Percentiles rank a stretch among this genome's conserved stretches.
phyloP scores from a whole-genome alignment of 768 basidiomycete genomes.

The Trametes cingulata region DNA sequence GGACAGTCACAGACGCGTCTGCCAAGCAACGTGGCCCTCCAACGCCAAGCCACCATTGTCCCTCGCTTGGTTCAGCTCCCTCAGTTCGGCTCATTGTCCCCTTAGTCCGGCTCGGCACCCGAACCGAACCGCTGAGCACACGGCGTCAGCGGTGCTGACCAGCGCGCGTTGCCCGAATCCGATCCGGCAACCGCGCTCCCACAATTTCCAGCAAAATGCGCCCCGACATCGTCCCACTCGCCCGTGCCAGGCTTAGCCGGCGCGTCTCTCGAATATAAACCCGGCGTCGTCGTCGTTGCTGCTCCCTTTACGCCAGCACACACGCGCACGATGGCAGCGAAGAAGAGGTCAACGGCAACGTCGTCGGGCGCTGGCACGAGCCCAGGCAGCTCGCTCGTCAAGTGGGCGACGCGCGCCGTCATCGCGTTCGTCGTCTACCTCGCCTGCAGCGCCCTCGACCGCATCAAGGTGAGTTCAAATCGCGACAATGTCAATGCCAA shows the following conservation, averaged over 20 bases:
- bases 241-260: too few relatives aligned
- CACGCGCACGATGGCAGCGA: neutral
- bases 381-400: conserved; percentile 23
- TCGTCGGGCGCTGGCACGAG: neutral
- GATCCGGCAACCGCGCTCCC: neutral
- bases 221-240: conserved; percentile 1
- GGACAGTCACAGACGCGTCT: conserved; percentile 15
- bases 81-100: conserved; percentile 5
- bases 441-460: conserved; percentile 54
- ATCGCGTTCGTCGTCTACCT: conserved; percentile 33
- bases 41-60: neutral
- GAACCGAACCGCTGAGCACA: neutral
- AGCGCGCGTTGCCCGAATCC: neutral
- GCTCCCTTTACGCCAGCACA: neutral
- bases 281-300: neutral
- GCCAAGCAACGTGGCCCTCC: conserved; percentile 19
- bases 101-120: neutral
- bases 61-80: conserved; percentile 6
- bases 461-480: conserved; percentile 59
- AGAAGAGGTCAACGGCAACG: neutral
- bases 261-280: neutral
- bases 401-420: conserved; percentile 36
- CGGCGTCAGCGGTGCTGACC: neutral
- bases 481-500: neutral
- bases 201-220: neutral